Evolutionary conservation across 768 basidiomycete genomes (phyloP).

Genomic region (Mycena albidolilacea): DNA sequence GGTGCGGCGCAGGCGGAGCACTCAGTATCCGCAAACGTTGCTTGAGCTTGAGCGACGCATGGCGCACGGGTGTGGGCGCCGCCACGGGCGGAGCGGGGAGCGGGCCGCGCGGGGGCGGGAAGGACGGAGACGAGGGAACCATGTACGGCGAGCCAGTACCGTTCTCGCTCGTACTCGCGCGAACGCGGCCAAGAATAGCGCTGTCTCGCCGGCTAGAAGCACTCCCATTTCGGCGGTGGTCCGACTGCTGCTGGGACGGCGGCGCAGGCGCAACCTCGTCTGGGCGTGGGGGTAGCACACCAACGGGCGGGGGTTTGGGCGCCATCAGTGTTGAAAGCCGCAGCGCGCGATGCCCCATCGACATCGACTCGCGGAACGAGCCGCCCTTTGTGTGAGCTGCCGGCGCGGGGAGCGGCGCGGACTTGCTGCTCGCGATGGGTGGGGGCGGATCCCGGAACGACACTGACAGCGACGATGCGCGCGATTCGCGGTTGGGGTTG

Average conservation of each 20-base stretch:
- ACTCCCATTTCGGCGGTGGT: background rate
- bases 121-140: constrained; percentile 63
- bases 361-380: constrained; percentile 69
- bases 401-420: background rate
- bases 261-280: constrained; percentile 62
- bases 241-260: constrained; percentile 46
- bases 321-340: constrained; percentile 69
- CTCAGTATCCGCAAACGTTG: constrained; percentile 80
- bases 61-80: constrained; percentile 45
- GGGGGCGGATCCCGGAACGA: constrained; percentile 35
- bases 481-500: constrained; percentile 5
- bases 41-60: constrained; percentile 69
- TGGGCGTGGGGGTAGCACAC: constrained; percentile 75
- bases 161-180: background rate
- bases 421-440: constrained; percentile 31
- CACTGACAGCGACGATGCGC: constrained; percentile 24
- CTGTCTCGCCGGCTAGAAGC: constrained; percentile 7
- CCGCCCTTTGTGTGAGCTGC: constrained; percentile 40
- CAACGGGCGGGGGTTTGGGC: constrained; percentile 75
- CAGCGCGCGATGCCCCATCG: constrained; percentile 63
- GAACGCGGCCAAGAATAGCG: background rate
- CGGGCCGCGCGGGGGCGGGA: constrained; percentile 62
- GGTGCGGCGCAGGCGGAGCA: constrained; percentile 61
- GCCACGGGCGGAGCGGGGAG: constrained; percentile 48
- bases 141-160: constrained; percentile 46